phyloP scores from a whole-genome alignment of 2,329 filamentous ascomycete genomes.

The Fusarium siculi region DNA sequence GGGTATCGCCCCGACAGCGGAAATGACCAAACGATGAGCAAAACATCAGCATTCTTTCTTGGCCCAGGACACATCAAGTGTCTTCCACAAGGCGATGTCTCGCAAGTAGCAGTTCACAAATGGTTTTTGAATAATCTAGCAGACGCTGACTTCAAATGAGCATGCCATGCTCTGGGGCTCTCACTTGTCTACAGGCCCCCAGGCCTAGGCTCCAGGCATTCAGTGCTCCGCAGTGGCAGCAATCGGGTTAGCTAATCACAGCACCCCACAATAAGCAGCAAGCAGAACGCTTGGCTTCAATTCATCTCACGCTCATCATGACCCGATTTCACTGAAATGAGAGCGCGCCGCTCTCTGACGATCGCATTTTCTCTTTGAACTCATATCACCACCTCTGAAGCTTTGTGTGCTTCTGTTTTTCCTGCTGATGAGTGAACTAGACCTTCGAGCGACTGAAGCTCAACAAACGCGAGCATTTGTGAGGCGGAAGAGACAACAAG shows the following conservation, averaged over 20 bases:
- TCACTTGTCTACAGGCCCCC: background rate
- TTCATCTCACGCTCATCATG: background rate
- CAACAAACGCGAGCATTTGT: background rate
- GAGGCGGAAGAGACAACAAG: conserved; percentile 29
- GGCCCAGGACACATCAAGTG: accelerated
- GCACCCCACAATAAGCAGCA: background rate
- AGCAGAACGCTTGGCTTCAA: background rate
- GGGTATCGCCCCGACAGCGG: background rate
- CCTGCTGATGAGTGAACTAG: background rate
- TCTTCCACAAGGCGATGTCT: background rate
- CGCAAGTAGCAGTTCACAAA: accelerated
- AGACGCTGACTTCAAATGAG: background rate
- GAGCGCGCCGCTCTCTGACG: background rate
- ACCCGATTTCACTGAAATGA: background rate
- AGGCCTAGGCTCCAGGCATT: background rate
- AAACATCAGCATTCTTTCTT: background rate
- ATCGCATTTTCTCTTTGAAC: no score
- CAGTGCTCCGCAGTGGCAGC: background rate
- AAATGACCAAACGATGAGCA: background rate
- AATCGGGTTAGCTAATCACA: background rate
- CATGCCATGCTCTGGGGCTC: background rate
- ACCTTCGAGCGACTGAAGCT: background rate
- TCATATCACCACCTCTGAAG: accelerated
- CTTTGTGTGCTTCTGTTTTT: accelerated
- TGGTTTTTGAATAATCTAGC: background rate